Conservation (phyloP, 208 protist genomes). For the Vickermania ingenoplastis region DNA sequence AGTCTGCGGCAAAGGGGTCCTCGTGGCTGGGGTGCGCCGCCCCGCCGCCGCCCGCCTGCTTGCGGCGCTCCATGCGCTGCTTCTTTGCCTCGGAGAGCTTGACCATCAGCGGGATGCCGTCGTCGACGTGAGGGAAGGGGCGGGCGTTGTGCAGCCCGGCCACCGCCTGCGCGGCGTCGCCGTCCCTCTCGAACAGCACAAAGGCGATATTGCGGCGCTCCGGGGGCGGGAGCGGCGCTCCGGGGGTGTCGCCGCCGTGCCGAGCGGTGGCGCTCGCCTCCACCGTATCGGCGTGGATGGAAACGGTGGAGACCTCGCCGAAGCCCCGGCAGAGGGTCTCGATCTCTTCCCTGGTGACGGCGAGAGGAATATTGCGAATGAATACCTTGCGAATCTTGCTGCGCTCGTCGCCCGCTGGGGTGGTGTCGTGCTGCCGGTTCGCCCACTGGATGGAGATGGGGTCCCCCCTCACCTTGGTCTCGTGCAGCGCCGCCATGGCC, state of each 20-base stretch:
- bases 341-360: slow-evolving; percentile 32
- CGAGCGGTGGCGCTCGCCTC: background rate
- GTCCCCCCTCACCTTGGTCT: slow-evolving; percentile 28
- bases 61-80: slow-evolving; percentile 25
- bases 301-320: slow-evolving; percentile 44
- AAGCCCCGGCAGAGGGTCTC: slow-evolving; percentile 31
- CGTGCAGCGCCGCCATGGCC: slow-evolving; percentile 46
- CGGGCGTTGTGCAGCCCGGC: slow-evolving; percentile 39
- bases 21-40: too few species aligned
- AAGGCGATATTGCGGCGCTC: slow-evolving; percentile 76
- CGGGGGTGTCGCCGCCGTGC: background rate
- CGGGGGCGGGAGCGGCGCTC: background rate
- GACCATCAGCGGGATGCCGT: slow-evolving; percentile 52
- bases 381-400: slow-evolving; percentile 70
- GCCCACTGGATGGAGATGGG: slow-evolving; percentile 74
- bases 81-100: slow-evolving; percentile 61
- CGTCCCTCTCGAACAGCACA: slow-evolving; percentile 45
- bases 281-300: slow-evolving; percentile 62
- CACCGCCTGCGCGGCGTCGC: slow-evolving; percentile 46
- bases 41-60: background rate
- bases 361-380: slow-evolving; percentile 73
- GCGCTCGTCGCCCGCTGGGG: slow-evolving; percentile 53
- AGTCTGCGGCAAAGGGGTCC: too few species aligned
- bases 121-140: slow-evolving; percentile 35
- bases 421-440: slow-evolving; percentile 69